These are phyloP conservation scores for Flaveria bidentis DNA, from an alignment of 129 eudicot species.

Conservation along the genomic window DNA sequence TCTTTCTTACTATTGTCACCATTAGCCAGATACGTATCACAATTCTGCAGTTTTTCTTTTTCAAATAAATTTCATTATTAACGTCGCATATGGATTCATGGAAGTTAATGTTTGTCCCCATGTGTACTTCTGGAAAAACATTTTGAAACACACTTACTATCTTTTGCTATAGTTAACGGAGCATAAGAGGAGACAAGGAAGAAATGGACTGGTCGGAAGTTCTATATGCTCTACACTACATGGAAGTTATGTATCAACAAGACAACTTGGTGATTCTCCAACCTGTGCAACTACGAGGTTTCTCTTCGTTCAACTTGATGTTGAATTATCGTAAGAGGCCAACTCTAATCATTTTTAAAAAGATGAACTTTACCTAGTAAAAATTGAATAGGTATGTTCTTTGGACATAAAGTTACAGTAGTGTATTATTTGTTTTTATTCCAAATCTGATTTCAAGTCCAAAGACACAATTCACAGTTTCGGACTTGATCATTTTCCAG, in stretches of 20 bases:
- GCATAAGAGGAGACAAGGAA: conserved; percentile 36
- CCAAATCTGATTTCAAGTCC: not conserved
- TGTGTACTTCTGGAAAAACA: no score
- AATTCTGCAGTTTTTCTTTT: not conserved
- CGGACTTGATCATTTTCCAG: not conserved
- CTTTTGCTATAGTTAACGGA: conserved; percentile 39
- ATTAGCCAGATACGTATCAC: not conserved
- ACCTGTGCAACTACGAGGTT: conserved; percentile 31
- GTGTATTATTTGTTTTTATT: conserved; percentile 4
- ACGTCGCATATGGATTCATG: not conserved
- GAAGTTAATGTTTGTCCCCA: not conserved
- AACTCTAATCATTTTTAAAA: not conserved
- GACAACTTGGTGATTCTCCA: conserved; percentile 28
- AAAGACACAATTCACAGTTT: conserved; percentile 1
- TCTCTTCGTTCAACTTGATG: conserved; percentile 35
- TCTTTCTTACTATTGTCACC: not conserved
- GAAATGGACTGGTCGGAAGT: conserved; percentile 36
- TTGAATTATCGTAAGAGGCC: conserved; percentile 25
- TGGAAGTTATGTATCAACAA: not conserved
- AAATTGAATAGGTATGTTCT: no score
- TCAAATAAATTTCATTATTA: not conserved
- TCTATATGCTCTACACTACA: conserved; percentile 10
- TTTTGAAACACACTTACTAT: conserved; percentile 12
- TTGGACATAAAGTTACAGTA: not conserved
- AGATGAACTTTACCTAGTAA: conserved; percentile 1